Conservation (phyloP, 2,329 filamentous ascomycete genomes). For the Tolypocladium nubicola region DNA sequence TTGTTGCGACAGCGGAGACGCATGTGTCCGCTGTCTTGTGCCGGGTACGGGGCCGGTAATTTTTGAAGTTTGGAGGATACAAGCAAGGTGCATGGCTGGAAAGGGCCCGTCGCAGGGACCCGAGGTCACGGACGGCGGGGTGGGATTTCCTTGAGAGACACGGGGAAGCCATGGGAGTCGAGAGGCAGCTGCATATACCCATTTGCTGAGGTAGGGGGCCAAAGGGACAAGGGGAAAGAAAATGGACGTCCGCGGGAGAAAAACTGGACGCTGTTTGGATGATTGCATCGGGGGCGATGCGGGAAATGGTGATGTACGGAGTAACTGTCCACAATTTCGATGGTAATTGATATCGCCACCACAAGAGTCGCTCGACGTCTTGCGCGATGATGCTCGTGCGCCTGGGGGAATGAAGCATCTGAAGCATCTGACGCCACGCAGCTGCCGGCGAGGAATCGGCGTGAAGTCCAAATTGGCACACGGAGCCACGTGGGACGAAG, state of each 20-base stretch:
- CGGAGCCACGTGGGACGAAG: neutral
- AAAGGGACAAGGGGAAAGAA: conserved; percentile 4
- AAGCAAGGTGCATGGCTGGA: neutral
- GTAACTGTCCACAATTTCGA: neutral
- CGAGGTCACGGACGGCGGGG: neutral
- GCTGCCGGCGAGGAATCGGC: neutral
- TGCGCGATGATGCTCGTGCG: neutral
- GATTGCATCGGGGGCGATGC: neutral
- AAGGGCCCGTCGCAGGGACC: neutral
- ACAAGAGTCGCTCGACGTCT: neutral
- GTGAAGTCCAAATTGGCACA: neutral
- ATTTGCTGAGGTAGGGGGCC: conserved; percentile 13
- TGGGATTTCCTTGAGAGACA: neutral
- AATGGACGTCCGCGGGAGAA: neutral
- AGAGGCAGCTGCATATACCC: conserved; percentile 18
- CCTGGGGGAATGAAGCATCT: too few species aligned
- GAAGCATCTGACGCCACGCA: neutral
- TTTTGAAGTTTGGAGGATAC: neutral
- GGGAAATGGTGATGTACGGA: neutral
- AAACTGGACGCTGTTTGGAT: neutral
- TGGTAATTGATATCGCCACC: neutral
- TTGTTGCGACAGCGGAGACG: neutral
- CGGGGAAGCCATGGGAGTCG: conserved; percentile 2
- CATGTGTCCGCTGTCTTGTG: neutral
- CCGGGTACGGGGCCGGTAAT: neutral